Percentiles rank a stretch among this genome's conserved stretches.
phyloP scores from a whole-genome alignment of 1,139 yeast genomes.

The Debaryomyces subglobosus region DNA sequence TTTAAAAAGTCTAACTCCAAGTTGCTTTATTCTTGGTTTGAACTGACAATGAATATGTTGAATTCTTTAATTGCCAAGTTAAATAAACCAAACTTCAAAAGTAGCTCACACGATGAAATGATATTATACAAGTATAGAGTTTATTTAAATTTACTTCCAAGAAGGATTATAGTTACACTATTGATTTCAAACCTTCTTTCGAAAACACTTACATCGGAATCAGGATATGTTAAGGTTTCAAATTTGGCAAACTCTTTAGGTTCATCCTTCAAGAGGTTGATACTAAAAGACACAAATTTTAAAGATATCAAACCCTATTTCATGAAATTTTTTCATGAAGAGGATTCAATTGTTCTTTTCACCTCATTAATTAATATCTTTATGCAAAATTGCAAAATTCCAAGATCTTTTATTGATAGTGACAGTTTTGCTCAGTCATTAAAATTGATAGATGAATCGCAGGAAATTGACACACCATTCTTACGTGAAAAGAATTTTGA shows the following conservation, averaged over 20 bases:
- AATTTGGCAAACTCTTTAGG: conserved; percentile 18
- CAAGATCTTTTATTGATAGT: conserved; percentile 8
- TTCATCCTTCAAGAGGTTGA: conserved; percentile 16
- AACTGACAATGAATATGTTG: conserved; percentile 9
- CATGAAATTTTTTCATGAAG: conserved; percentile 19
- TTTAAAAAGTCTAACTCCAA: conserved; percentile 13
- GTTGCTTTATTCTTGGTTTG: conserved; percentile 19
- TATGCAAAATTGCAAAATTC: conserved; percentile 25
- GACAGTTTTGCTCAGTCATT: conserved; percentile 5
- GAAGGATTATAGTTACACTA: conserved; percentile 22
- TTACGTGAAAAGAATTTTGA: background rate
- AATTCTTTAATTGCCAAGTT: conserved; percentile 8
- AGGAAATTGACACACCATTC: conserved; percentile 13
- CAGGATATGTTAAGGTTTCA: conserved; percentile 20
- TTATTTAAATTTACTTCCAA: conserved; percentile 23
- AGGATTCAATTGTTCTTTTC: conserved; percentile 26
- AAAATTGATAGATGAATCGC: conserved; percentile 10
- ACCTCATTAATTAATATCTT: conserved; percentile 24
- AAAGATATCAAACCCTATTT: conserved; percentile 13
- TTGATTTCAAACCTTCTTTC: conserved; percentile 26
- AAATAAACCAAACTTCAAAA: conserved; percentile 2
- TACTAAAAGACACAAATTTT: conserved; percentile 17
- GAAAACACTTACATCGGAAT: conserved; percentile 20
- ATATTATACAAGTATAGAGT: conserved; percentile 19
- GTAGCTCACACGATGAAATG: conserved; percentile 17